phyloP scores from a whole-genome alignment of 345 rosid genomes.

The Eucalyptus regnans region DNA sequence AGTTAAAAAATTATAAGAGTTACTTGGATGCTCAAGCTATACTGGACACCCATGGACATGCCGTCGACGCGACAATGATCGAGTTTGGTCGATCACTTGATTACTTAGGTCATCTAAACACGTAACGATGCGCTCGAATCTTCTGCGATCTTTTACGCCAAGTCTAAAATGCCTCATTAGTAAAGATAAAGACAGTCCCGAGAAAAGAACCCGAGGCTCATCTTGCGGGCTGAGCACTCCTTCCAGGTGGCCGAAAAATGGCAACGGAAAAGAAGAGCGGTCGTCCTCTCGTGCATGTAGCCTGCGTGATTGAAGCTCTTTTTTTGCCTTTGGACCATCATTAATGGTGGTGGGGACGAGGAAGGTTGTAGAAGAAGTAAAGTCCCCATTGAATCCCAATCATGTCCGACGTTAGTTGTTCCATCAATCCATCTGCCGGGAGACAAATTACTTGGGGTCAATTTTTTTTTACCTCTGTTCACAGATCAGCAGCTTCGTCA shows the following conservation, averaged over 20 bases:
- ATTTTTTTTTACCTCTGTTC: neutral
- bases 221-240: neutral
- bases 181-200: neutral
- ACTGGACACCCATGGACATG: neutral
- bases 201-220: neutral
- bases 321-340: neutral
- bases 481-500: neutral
- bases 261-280: neutral
- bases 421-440: neutral
- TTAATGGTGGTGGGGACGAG: neutral
- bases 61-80: neutral
- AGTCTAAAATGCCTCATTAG: neutral
- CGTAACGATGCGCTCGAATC: neutral
- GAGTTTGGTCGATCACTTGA: neutral
- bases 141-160: neutral
- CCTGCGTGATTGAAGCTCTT: neutral
- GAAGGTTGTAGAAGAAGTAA: neutral
- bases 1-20: rapidly evolving
- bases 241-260: neutral
- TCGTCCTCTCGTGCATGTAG: neutral
- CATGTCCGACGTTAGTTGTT: neutral
- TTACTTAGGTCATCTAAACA: neutral
- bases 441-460: neutral
- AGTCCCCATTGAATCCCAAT: neutral
- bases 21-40: neutral